Base-by-base conservation (phyloP, 2,329 filamentous ascomycete species). In the Aspergillus aculeatinus region DNA sequence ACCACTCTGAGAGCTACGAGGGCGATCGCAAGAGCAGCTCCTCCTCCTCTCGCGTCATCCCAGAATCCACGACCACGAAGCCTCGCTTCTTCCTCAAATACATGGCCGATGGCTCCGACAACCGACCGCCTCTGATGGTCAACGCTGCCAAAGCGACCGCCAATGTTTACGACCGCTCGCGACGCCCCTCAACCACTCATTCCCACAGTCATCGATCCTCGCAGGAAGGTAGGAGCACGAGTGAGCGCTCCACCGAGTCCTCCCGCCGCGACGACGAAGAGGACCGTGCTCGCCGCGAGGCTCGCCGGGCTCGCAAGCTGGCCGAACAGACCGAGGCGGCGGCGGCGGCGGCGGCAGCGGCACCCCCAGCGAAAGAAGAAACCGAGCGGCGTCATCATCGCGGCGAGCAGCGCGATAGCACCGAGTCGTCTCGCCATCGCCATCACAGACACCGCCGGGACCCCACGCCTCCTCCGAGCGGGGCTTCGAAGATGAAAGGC, bases 51-150 rank as follows among this genome's bases (percentile, higher is more conserved):
- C 74, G 70, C 60, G 61, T 66, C 23, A 50, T 25, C 27, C 55
- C 65, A 16, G 61, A 69, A 3, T 35, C 63, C 2, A 60, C 68
- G 12, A 60, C 60, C 11, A 64, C 64, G 11, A 68, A 60, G 21
- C 70, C 68, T 39, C 67, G 70, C 49, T 68, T 70, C 44, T 74
- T 74, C 61, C 60, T 76, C 39, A 70, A 72, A 29, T 77, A 74
- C 57, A 74, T 79, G 67, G 73, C 71, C 16, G 72, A 71, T 16
- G 78, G 75, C 48, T 77, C 76, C 5, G 73, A 79, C 54, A 72
- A 74, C 31, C 72, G 70, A 0, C 76, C 73, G n/a, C 67, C 78
- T 16, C 67, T 79, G 39, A 74, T 70, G 55, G 63, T 79, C 19
- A 78, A 77, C 57, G 68, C 69, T 48, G 60, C 64, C 56, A 75